Conservation (phyloP, 2,329 filamentous ascomycete genomes). For the Gaeumannomyces sp. region DNA sequence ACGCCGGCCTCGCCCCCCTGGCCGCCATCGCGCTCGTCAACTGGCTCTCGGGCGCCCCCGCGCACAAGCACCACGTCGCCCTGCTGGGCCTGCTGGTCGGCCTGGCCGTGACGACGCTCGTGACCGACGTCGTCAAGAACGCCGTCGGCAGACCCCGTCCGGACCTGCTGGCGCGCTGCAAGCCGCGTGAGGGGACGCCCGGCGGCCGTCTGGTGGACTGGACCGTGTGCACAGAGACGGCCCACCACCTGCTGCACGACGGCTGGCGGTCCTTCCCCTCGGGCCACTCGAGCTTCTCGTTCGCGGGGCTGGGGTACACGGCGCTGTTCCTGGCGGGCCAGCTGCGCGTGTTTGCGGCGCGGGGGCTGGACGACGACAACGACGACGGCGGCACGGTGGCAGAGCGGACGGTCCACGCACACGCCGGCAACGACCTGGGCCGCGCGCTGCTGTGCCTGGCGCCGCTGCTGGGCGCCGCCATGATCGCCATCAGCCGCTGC, state of each 20-base stretch:
- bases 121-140: conserved; percentile 91
- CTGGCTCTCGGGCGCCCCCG: conserved; percentile 50
- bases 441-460: conserved; percentile 50
- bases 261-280: conserved; percentile 81
- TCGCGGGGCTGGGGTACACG: conserved; percentile 71
- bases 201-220: conserved; percentile 52
- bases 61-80: conserved; percentile 80
- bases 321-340: conserved; percentile 65
- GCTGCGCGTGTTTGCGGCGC: conserved; percentile 47
- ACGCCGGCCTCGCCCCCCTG: conserved; percentile 68
- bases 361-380: neutral
- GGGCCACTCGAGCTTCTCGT: conserved; percentile 74
- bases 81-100: conserved; percentile 74
- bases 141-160: conserved; percentile 63
- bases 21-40: conserved; percentile 61
- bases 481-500: conserved; percentile 63
- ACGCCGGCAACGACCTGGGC: conserved; percentile 39
- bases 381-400: conserved; percentile 15
- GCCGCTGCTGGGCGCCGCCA: conserved; percentile 55
- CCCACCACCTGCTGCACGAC: conserved; percentile 67
- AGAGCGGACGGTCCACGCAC: conserved; percentile 13
- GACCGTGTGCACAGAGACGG: conserved; percentile 65
- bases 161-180: conserved; percentile 65
- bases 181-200: conserved; percentile 50
- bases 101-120: conserved; percentile 68